Conservation (phyloP, 1,139 yeast genomes). For the Yamadazyma epiphylla region DNA sequence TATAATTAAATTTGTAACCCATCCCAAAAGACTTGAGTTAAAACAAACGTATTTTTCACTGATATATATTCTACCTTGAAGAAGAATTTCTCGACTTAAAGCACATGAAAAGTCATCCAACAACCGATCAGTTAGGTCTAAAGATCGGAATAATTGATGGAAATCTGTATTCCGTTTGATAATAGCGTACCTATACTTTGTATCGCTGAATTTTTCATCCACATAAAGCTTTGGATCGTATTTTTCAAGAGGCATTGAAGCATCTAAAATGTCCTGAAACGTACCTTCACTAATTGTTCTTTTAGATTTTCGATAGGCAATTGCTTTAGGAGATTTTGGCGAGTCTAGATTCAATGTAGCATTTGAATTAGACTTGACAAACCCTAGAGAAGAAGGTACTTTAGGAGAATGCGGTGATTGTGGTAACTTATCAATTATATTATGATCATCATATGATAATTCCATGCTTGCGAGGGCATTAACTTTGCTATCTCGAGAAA, state of each 20-base stretch:
- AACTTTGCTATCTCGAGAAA: constrained; percentile 27
- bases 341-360: constrained; percentile 8
- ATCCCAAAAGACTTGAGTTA: constrained; percentile 87
- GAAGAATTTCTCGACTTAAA: constrained; percentile 74
- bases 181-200: constrained; percentile 54
- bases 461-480: constrained; percentile 11
- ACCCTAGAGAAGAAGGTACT: constrained; percentile 2
- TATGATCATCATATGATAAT: constrained; percentile 5
- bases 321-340: constrained; percentile 43
- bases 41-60: constrained; percentile 82
- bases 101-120: constrained; percentile 91
- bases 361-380: constrained; percentile 7
- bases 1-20: constrained; percentile 81
- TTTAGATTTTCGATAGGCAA: constrained; percentile 43
- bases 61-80: constrained; percentile 89
- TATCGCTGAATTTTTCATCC: constrained; percentile 32
- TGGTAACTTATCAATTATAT: constrained; percentile 12
- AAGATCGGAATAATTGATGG: constrained; percentile 67
- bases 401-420: constrained; percentile 7
- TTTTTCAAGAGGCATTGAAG: constrained; percentile 18
- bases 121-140: constrained; percentile 68
- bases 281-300: constrained; percentile 31
- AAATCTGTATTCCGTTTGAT: constrained; percentile 72
- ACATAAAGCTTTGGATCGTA: constrained; percentile 33
- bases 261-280: constrained; percentile 18